Percentiles rank a stretch among this genome's conserved stretches.
phyloP scores from a whole-genome alignment of 768 basidiomycete genomes.

The Russula compacta region DNA sequence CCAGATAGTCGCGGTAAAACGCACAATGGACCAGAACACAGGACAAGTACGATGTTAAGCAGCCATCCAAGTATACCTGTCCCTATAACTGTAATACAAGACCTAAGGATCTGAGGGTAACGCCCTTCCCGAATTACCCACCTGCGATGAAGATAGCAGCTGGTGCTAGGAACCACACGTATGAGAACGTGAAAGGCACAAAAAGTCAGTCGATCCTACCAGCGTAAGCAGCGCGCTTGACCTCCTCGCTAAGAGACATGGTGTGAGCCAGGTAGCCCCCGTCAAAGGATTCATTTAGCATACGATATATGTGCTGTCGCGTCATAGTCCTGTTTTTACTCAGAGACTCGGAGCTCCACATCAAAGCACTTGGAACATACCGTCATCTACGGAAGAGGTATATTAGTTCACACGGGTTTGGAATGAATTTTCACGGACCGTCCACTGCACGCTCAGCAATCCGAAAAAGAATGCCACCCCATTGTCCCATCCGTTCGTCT shows the following conservation, averaged over 20 bases:
- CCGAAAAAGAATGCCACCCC: constrained; percentile 83
- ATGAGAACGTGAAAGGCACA: background rate
- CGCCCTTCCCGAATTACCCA: background rate
- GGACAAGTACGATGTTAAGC: constrained; percentile 77
- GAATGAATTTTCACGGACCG: constrained; percentile 37
- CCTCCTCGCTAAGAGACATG: constrained; percentile 50
- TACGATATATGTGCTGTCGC: constrained; percentile 78
- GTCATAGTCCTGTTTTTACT: constrained; percentile 52
- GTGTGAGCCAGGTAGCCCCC: background rate
- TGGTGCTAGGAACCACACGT: constrained; percentile 4
- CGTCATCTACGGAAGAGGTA: constrained; percentile 40
- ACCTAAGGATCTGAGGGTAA: constrained; percentile 45
- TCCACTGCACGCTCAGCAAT: constrained; percentile 81
- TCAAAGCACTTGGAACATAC: constrained; percentile 28
- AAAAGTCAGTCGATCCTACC: constrained; percentile 28
- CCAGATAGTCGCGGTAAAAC: constrained; percentile 22
- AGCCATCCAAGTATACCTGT: constrained; percentile 78
- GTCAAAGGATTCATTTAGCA: constrained; percentile 23
- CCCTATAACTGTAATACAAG: constrained; percentile 59
- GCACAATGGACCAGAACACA: constrained; percentile 72
- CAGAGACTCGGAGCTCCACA: constrained; percentile 1
- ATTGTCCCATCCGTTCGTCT: constrained; percentile 69
- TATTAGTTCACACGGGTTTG: background rate
- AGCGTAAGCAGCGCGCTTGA: constrained; percentile 70
- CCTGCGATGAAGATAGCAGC: constrained; percentile 12